Evolutionary conservation across 441 rosid genomes (phyloP), one percentile per base, ranked within the genome.

Genomic region (Syzygium malaccense): DNA sequence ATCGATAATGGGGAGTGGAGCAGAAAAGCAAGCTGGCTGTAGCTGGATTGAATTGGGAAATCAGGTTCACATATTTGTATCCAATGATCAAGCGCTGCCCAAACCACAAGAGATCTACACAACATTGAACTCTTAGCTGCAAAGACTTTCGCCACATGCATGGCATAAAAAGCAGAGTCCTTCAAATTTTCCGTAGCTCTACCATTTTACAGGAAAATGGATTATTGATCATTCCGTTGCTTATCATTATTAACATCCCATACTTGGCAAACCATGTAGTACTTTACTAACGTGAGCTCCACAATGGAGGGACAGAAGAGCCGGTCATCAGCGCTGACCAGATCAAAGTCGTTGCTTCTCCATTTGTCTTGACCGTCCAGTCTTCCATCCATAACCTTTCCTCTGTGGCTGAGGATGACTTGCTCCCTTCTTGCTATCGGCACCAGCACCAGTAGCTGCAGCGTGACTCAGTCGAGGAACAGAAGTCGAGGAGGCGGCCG

Each of bases 11-110:
- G 86, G 37, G 57, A 91, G 88, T 7, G 94, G 96, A 57, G 71
- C 93, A 87, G 92, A 89, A 66, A 94, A 93, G 91, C 92, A 93
- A 89, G 96, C 95, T 3, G 96, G 96, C 33, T 94, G 96, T 89
- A 96, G 97, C 86, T 96, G 98, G 98, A 95, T 95, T 88, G 96
- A 95, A 87, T 90, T 92, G 53, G 93, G 89, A 86, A 95, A 96
- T 8, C 94, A 87, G 91, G 94, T 94, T 48, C 89, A 92, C 86
- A 89, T 93, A 60, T 96, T 96, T 92, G 93, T 92, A 41, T 75
- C 83, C 83, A 75, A 75, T 0, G 83, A 41, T 75, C 83, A 41
- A 75, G 51, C 6, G 5, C 83, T 41, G n/a, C 51, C 83, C 51
- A 41, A 75, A 23, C 83, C n/a, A 75, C 83, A 12, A 41, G 83